Conservation (phyloP, 176 grass and related monocot species). For the Microstegium vimineum region DNA sequence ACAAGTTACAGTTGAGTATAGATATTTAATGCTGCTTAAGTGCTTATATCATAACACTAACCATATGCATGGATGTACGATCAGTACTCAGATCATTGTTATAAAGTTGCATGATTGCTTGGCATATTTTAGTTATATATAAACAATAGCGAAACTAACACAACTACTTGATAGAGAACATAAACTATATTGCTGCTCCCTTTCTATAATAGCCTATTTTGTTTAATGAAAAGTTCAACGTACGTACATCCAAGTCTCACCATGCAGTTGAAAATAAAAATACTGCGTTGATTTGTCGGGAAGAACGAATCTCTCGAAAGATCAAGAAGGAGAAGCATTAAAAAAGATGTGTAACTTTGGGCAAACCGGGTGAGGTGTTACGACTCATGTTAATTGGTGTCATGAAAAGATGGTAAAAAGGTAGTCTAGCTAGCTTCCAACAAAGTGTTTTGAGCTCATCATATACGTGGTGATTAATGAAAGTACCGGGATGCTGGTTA, state of each 20-base stretch:
- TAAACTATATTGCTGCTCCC: conserved; percentile 22
- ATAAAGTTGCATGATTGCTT: conserved; percentile 47
- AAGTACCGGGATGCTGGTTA: conserved; percentile 46
- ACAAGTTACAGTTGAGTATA: conserved; percentile 9
- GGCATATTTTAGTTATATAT: conserved; percentile 31
- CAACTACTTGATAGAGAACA: conserved; percentile 28
- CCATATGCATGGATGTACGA: conserved; percentile 36
- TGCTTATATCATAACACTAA: conserved; percentile 24
- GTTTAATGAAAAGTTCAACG: conserved; percentile 20
- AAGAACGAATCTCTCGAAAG: conserved; percentile 30
- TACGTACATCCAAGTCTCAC: conserved; percentile 12
- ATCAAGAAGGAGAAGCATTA: conserved; percentile 25
- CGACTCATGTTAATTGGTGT: conserved; percentile 38
- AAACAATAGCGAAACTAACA: conserved; percentile 30
- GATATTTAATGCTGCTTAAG: background rate
- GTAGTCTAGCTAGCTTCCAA: conserved; percentile 38
- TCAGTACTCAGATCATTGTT: conserved; percentile 27
- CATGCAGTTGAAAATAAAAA: conserved; percentile 28
- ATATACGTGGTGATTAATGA: conserved; percentile 36
- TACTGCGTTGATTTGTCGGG: conserved; percentile 7
- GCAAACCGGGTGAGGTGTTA: conserved; percentile 33
- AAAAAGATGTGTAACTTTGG: conserved; percentile 24
- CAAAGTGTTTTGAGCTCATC: conserved; percentile 37
- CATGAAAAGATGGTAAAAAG: conserved; percentile 56
- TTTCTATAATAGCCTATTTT: conserved; percentile 13